Percentiles rank a stretch among this genome's conserved stretches.
These are phyloP conservation scores for Polygonum maritimum DNA, from an alignment of 148 eudicot genomes.

Conservation along the genomic window DNA sequence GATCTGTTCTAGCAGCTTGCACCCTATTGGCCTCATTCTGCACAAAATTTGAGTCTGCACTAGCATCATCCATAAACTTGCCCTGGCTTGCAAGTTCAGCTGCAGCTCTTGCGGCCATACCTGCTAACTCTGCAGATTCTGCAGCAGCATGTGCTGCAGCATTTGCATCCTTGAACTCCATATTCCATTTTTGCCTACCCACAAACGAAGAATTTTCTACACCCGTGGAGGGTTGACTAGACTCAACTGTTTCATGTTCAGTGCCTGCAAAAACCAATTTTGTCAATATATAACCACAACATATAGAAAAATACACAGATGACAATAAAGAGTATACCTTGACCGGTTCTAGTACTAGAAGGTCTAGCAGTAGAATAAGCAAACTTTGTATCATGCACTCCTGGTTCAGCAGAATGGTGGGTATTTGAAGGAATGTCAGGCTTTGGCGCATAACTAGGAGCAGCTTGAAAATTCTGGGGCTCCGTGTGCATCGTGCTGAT, in stretches of 20 bases:
- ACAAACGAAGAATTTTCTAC: slow-evolving; percentile 20
- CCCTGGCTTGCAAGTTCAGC: slow-evolving; percentile 59
- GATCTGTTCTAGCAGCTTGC: slow-evolving; percentile 15
- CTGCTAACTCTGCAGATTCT: slow-evolving; percentile 88
- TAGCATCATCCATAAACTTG: slow-evolving; percentile 29
- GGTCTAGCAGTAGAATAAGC: slow-evolving; percentile 26
- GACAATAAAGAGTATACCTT: neutral
- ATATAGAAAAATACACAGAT: neutral
- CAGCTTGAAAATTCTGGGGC: slow-evolving; percentile 29
- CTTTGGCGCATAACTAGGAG: slow-evolving; percentile 24
- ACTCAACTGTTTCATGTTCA: slow-evolving; percentile 20
- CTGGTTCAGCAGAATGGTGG: slow-evolving; percentile 16
- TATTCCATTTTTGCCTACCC: slow-evolving; percentile 44
- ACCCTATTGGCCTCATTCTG: slow-evolving; percentile 20
- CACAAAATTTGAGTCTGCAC: slow-evolving; percentile 15
- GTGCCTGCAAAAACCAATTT: slow-evolving; percentile 26
- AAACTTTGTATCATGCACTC: slow-evolving; percentile 22
- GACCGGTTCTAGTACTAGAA: slow-evolving; percentile 33
- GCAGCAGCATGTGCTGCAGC: slow-evolving; percentile 99
- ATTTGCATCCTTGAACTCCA: slow-evolving; percentile 85
- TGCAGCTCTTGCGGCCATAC: slow-evolving; percentile 97
- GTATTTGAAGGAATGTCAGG: slow-evolving; percentile 20
- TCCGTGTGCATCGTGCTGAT: slow-evolving; percentile 35
- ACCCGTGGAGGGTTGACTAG: slow-evolving; percentile 22
- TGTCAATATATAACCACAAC: neutral